Evolutionary conservation across 2,329 filamentous ascomycete genomes (phyloP).

Genomic region (Fusarium lateritium): DNA sequence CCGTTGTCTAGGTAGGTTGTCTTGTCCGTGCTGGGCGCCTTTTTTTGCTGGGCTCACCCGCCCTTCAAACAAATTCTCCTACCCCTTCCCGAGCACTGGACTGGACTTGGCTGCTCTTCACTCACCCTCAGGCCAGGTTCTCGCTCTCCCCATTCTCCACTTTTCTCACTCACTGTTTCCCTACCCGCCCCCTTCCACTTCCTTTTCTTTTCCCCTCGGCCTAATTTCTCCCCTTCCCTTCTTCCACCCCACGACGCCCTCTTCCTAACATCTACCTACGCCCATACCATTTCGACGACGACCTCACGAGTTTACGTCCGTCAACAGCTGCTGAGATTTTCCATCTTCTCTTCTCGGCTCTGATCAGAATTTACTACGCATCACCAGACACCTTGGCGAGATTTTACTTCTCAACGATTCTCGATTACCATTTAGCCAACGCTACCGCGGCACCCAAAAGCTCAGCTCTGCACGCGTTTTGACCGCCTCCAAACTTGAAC

Average conservation of each 20-base stretch:
- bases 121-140: constrained; percentile 17
- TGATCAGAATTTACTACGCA: constrained; percentile 10
- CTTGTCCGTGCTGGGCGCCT: constrained; percentile 3
- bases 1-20: too few relatives aligned
- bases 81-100: constrained; percentile 23
- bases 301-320: constrained; percentile 33
- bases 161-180: constrained; percentile 43
- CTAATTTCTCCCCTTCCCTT: constrained; percentile 37
- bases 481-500: constrained; percentile 45
- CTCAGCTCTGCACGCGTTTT: constrained; percentile 42
- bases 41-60: constrained; percentile 17
- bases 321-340: constrained; percentile 24
- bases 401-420: constrained; percentile 14
- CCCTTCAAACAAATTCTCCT: constrained; percentile 28
- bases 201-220: constrained; percentile 36
- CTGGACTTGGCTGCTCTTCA: constrained; percentile 22
- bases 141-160: constrained; percentile 44
- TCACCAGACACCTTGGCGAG: constrained; percentile 15
- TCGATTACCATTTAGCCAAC: constrained; percentile 25
- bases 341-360: constrained; percentile 15
- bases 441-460: constrained; percentile 29
- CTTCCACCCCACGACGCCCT: constrained; percentile 41
- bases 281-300: constrained; percentile 38
- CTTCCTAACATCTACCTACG: constrained; percentile 38
- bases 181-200: constrained; percentile 38